A percentile compares a stretch with the other conserved stretches of the same genome.
phyloP scores from a whole-genome alignment of 768 basidiomycete genomes.

The Candolleomyces aberdarensis region DNA sequence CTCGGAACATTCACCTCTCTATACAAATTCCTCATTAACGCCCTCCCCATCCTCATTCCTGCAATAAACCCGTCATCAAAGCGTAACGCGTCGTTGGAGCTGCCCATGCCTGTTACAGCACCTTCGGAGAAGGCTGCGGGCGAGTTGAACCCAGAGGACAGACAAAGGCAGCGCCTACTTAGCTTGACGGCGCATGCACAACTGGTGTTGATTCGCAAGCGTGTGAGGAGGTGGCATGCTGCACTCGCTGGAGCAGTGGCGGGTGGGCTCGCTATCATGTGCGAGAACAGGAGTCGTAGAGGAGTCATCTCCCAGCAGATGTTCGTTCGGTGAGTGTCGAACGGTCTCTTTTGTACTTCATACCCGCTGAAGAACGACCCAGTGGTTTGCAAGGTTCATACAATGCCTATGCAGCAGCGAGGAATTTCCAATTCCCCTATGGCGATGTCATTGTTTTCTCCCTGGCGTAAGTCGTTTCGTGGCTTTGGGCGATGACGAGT shows the following conservation, averaged over 20 bases:
- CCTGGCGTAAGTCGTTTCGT: slow-evolving; percentile 47
- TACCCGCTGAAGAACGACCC: not conserved
- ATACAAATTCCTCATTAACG: slow-evolving; percentile 79
- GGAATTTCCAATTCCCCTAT: slow-evolving; percentile 70
- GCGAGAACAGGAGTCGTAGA: slow-evolving; percentile 67
- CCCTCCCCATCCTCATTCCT: slow-evolving; percentile 69
- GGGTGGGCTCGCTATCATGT: slow-evolving; percentile 70
- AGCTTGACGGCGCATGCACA: slow-evolving; percentile 65
- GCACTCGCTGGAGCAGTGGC: slow-evolving; percentile 75
- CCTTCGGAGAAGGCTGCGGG: slow-evolving; percentile 26
- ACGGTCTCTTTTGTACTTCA: not conserved
- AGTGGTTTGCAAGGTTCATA: slow-evolving; percentile 91
- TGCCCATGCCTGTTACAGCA: slow-evolving; percentile 4
- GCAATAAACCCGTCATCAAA: slow-evolving; percentile 28
- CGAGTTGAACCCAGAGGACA: slow-evolving; percentile 23
- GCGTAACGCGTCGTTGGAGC: not conserved
- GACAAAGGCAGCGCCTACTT: slow-evolving; percentile 44
- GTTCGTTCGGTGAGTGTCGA: slow-evolving; percentile 69
- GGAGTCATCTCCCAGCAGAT: slow-evolving; percentile 79
- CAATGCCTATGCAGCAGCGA: slow-evolving; percentile 69
- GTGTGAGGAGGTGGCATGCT: slow-evolving; percentile 75
- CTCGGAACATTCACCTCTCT: slow-evolving; percentile 75
- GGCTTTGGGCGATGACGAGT: not conserved
- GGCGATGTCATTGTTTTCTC: slow-evolving; percentile 83
- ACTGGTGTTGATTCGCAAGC: slow-evolving; percentile 59